phyloP scores from a whole-genome alignment of 352 stramenopile genomes.

The Phytophthora pisi region DNA sequence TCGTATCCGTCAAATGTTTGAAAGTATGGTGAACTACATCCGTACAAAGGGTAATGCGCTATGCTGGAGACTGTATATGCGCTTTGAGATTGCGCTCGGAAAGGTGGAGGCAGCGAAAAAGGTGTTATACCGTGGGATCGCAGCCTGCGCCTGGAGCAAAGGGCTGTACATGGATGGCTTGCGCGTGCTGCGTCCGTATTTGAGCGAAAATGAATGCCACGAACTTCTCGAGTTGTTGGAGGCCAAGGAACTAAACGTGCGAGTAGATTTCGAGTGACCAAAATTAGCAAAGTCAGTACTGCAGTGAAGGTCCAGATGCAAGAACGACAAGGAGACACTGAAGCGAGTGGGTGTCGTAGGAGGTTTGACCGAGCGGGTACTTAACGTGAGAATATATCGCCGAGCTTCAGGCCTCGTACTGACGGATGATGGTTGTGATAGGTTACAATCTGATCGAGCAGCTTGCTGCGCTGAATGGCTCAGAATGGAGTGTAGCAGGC shows the following conservation, averaged over 20 bases:
- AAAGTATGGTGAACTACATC: conserved; percentile 62
- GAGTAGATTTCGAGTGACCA: conserved; percentile 45
- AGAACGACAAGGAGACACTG: background rate
- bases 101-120: conserved; percentile 73
- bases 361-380: conserved; percentile 10
- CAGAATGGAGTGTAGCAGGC: conserved; percentile 32
- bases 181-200: conserved; percentile 63
- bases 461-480: conserved; percentile 23
- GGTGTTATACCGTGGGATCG: conserved; percentile 76
- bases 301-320: background rate
- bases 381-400: background rate
- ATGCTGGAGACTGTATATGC: conserved; percentile 76
- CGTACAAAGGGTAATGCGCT: conserved; percentile 63
- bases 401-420: background rate
- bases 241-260: conserved; percentile 75
- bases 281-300: conserved; percentile 9
- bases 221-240: conserved; percentile 75
- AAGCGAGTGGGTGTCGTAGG: background rate
- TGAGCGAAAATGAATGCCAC: conserved; percentile 61
- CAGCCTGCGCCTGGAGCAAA: conserved; percentile 82
- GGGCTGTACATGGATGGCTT: conserved; percentile 73
- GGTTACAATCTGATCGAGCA: conserved; percentile 25
- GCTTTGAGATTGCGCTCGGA: conserved; percentile 75
- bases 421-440: conserved; percentile 5
- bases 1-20: conserved; percentile 67